A percentile compares a stretch with the other conserved stretches of the same genome.
These are phyloP conservation scores for Pestalotiopsis sp. DNA, from an alignment of 2,329 filamentous ascomycete genomes.

Conservation along the genomic window DNA sequence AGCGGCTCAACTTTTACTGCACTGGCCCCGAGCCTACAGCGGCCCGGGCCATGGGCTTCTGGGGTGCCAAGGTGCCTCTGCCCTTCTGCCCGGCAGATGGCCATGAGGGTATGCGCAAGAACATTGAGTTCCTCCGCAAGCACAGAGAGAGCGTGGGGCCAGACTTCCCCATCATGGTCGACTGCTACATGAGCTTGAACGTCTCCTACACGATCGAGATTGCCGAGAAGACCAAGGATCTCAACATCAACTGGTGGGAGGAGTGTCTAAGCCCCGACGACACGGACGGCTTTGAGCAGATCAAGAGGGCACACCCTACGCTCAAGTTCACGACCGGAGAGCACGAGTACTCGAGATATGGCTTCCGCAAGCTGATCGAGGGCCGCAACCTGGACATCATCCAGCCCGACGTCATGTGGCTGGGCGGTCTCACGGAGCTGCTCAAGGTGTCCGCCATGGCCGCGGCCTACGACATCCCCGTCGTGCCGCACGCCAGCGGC, in stretches of 20 bases:
- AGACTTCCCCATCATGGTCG: slow-evolving; percentile 90
- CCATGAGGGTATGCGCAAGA: slow-evolving; percentile 79
- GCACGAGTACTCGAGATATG: slow-evolving; percentile 92
- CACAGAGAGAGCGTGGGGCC: slow-evolving; percentile 84
- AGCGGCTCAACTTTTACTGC: slow-evolving; percentile 89
- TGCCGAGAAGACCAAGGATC: slow-evolving; percentile 71
- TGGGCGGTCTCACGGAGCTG: slow-evolving; percentile 88
- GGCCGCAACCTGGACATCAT: slow-evolving; percentile 91
- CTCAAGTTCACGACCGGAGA: slow-evolving; percentile 95
- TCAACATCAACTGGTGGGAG: slow-evolving; percentile 97
- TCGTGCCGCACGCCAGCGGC: slow-evolving; percentile 92
- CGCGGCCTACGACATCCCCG: slow-evolving; percentile 89
- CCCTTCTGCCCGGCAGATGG: slow-evolving; percentile 91
- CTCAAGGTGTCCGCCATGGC: slow-evolving; percentile 88
- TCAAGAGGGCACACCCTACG: slow-evolving; percentile 88
- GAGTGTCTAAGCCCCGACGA: slow-evolving; percentile 91
- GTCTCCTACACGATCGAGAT: slow-evolving; percentile 92
- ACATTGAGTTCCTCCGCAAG: slow-evolving; percentile 83
- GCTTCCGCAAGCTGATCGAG: slow-evolving; percentile 92
- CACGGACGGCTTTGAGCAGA: slow-evolving; percentile 83
- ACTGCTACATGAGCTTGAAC: slow-evolving; percentile 96
- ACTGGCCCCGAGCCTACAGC: slow-evolving; percentile 83
- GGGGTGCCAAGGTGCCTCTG: slow-evolving; percentile 85
- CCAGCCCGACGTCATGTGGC: slow-evolving; percentile 97
- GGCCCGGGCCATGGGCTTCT: slow-evolving; percentile 85